phyloP scores from a whole-genome alignment of 257 asterid genomes.

The Orobanche coerulescens region DNA sequence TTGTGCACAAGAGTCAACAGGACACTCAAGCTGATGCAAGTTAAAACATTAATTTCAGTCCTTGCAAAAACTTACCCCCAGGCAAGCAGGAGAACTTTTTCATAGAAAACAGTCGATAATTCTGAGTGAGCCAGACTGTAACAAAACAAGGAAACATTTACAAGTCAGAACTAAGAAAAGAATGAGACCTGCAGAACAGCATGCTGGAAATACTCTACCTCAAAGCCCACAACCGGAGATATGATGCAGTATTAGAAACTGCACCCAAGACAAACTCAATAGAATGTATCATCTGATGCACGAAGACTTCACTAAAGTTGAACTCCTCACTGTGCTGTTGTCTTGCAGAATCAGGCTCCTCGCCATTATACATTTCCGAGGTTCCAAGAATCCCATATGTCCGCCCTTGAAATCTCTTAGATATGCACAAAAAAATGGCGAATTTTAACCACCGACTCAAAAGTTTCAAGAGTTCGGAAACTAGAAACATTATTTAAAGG shows the following conservation, averaged over 20 bases:
- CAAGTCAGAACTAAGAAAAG: conserved; percentile 16
- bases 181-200: conserved; percentile 12
- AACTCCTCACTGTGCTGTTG: conserved; percentile 63
- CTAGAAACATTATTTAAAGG: not conserved
- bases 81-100: conserved; percentile 82
- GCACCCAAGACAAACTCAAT: conserved; percentile 95
- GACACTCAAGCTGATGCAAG: not conserved
- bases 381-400: conserved; percentile 69
- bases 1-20: not conserved
- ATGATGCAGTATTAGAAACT: conserved; percentile 92
- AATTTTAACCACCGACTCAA: conserved; percentile 16
- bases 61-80: conserved; percentile 63
- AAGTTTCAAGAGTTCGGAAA: conserved; percentile 9
- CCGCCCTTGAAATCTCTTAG: conserved; percentile 86
- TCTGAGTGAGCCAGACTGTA: conserved; percentile 94
- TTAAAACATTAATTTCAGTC: not conserved
- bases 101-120: conserved; percentile 85
- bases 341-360: conserved; percentile 63
- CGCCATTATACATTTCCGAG: conserved; percentile 57
- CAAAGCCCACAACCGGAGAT: conserved; percentile 93
- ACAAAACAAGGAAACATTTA: conserved; percentile 14
- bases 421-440: conserved; percentile 22
- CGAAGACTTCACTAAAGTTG: conserved; percentile 82
- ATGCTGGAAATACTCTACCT: conserved; percentile 38
- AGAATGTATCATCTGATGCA: conserved; percentile 94